A percentile compares a stretch with the other conserved stretches of the same genome.
Evolutionary conservation across 768 basidiomycete genomes (phyloP).

Genomic region (Tricholoma terreum): DNA sequence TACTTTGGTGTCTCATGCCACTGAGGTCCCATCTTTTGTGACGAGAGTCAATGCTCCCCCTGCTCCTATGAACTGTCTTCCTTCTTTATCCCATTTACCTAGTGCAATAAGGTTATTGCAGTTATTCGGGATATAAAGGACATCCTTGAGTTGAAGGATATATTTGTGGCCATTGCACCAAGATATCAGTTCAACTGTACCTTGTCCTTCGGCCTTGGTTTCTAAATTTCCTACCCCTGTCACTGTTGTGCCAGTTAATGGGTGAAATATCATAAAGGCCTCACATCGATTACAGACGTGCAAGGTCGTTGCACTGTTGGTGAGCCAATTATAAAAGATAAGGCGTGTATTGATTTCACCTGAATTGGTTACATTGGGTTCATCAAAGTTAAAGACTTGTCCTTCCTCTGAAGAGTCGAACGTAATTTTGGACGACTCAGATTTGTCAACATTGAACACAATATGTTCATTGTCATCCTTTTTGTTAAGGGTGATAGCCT

Average conservation of each 20-base stretch:
- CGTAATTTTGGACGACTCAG: too few species aligned
- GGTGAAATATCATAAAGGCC: not conserved
- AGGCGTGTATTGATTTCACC: not conserved
- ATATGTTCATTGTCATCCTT: too few species aligned
- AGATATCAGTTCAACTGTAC: not conserved
- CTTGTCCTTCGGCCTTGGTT: not conserved
- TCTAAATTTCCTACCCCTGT: slow-evolving; percentile 1
- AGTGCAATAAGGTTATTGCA: slow-evolving; percentile 5
- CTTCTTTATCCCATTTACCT: slow-evolving; percentile 3
- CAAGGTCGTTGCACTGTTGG: slow-evolving; percentile 6
- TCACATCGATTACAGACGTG: slow-evolving; percentile 3
- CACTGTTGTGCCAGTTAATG: not conserved
- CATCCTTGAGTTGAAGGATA: not conserved
- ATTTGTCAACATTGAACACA: too few species aligned
- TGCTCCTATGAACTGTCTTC: not conserved
- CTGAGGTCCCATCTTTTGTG: slow-evolving; percentile 1
- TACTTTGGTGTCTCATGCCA: not conserved
- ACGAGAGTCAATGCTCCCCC: not conserved
- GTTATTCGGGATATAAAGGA: not conserved
- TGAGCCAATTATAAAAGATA: slow-evolving; percentile 9
- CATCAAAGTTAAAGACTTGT: too few species aligned
- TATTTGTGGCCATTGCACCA: not conserved
- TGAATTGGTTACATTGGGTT: not conserved
- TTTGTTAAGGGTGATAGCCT: too few species aligned
- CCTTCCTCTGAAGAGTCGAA: too few species aligned